These are phyloP conservation scores for Quaeritorhiza haematococci DNA, from an alignment of 371 early-diverging fungal species.

Conservation along the genomic window DNA sequence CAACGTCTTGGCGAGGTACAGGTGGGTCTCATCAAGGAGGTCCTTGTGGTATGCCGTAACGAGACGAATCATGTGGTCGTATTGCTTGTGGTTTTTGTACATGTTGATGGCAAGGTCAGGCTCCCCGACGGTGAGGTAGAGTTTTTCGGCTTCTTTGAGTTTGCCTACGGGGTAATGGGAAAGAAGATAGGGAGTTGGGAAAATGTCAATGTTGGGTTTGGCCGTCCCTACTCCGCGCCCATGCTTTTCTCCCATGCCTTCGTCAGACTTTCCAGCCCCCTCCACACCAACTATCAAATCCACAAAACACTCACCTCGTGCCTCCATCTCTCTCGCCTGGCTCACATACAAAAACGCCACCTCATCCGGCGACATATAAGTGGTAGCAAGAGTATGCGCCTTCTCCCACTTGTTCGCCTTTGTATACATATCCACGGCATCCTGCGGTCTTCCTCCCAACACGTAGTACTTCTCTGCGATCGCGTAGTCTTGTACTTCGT, in stretches of 20 bases:
- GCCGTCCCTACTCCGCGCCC: too few relatives aligned
- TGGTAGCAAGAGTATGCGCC: constrained; percentile 46
- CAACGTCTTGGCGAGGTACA: constrained; percentile 49
- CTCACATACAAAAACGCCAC: constrained; percentile 42
- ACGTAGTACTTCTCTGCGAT: constrained; percentile 50
- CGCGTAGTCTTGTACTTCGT: constrained; percentile 25
- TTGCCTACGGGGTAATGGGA: constrained; percentile 18
- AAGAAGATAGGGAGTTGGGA: too few relatives aligned
- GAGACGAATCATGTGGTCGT: constrained; percentile 53
- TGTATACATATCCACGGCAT: constrained; percentile 54
- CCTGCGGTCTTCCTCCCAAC: constrained; percentile 39
- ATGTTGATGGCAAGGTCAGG: constrained; percentile 58
- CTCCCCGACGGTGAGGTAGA: constrained; percentile 47
- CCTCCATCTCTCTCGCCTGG: constrained; percentile 50
- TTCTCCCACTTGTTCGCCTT: constrained; percentile 46
- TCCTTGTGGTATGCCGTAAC: constrained; percentile 52
- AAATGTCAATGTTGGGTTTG: too few relatives aligned
- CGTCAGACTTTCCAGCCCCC: too few relatives aligned
- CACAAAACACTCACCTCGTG: constrained; percentile 23
- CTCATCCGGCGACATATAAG: constrained; percentile 44
- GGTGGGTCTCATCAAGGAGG: constrained; percentile 45
- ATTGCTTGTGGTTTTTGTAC: constrained; percentile 57
- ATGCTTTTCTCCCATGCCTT: too few relatives aligned
- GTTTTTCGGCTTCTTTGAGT: constrained; percentile 49
- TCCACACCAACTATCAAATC: too few relatives aligned